phyloP scores from a whole-genome alignment of 495 filamentous ascomycete species.

The Hypomontagnella monticulosa region DNA sequence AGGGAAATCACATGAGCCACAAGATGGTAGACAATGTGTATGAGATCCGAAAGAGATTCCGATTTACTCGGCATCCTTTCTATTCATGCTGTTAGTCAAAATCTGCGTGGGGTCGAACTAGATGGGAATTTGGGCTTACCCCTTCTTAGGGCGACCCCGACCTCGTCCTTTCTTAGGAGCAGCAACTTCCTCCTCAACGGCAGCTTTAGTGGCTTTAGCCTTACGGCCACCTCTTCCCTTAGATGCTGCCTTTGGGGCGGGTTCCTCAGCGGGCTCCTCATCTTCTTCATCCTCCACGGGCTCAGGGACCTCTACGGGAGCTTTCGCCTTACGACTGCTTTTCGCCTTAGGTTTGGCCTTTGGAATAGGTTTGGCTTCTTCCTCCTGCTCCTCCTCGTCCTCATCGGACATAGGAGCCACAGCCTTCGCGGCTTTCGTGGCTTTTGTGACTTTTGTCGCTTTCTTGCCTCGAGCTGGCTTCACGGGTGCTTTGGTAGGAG shows the following conservation, averaged over 20 bases:
- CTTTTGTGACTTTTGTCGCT: conserved; percentile 18
- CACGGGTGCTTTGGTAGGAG: conserved; percentile 40
- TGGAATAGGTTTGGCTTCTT: conserved; percentile 35
- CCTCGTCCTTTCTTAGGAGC: conserved; percentile 24
- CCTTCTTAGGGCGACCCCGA: conserved; percentile 34
- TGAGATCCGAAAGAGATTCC: not conserved
- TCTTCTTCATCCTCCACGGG: conserved; percentile 28
- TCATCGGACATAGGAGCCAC: conserved; percentile 37
- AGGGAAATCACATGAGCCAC: not conserved
- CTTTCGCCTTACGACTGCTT: conserved; percentile 14
- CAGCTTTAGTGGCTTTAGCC: conserved; percentile 31
- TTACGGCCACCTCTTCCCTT: conserved; percentile 47
- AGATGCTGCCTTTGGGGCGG: conserved; percentile 22
- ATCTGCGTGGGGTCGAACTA: not conserved
- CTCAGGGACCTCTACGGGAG: no score
- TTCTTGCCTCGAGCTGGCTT: conserved; percentile 47
- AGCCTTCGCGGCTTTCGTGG: conserved; percentile 42
- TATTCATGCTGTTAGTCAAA: not conserved
- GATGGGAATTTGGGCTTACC: conserved; percentile 4
- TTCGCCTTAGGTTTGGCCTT: conserved; percentile 35
- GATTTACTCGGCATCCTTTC: conserved; percentile 1
- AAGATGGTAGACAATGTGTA: not conserved
- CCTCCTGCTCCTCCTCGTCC: conserved; percentile 47
- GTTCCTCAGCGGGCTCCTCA: conserved; percentile 22
- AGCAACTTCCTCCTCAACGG: conserved; percentile 15